Evolutionary conservation across 1,284 basidiomycete species (phyloP), one percentile per base, ranked within the genome.

Genomic region (Ustilago bromivora): DNA sequence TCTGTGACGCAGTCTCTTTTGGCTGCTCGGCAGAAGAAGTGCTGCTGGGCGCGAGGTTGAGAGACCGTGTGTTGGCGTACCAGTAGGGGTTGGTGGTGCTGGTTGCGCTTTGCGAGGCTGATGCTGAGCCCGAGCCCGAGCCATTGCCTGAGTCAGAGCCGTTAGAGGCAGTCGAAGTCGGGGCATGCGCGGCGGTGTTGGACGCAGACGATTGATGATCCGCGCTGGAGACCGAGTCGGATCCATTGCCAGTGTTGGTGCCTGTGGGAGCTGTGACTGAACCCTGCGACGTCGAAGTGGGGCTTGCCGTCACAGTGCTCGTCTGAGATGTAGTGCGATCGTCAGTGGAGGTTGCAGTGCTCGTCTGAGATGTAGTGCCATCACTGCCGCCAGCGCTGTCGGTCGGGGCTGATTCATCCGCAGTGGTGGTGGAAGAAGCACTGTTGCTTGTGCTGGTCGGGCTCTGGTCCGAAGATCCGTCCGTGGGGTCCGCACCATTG

Each of bases 51-150:
- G 71, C 63, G 32, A 81, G 51, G 34, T 70, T 77, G 31, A 81
- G 52, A 8, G 75, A 73, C 47, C 62, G 53, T 5, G 66, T 66
- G 78, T 81, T 71, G 52, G 79, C 79, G 52, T 81, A 81, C 70
- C 77, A 76, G 74, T 79, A 81, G 1, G 68, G 76, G 55, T 78
- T 69, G 55, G 71, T 65, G 38, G 71, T 68, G 4, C 36, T 35
- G 12, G 65, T 38, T 31, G 69, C 53, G 17, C 23, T 28, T 28
- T 28, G 23, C 43, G 43, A 46, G 19, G 43, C 17, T 19, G 63
- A 58, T 28, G 58, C 43, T 10, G 72, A 66, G n/a, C 34, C 61
- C 15, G 61, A 32, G 55, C 40, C 47, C 8, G 62, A 61, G 51
- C 40, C 54, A 4, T 55, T 57, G 15, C 13, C 43, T 23, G 63